Base-by-base conservation (phyloP, 2,329 filamentous ascomycete genomes). In the Talaromyces sp. region DNA sequence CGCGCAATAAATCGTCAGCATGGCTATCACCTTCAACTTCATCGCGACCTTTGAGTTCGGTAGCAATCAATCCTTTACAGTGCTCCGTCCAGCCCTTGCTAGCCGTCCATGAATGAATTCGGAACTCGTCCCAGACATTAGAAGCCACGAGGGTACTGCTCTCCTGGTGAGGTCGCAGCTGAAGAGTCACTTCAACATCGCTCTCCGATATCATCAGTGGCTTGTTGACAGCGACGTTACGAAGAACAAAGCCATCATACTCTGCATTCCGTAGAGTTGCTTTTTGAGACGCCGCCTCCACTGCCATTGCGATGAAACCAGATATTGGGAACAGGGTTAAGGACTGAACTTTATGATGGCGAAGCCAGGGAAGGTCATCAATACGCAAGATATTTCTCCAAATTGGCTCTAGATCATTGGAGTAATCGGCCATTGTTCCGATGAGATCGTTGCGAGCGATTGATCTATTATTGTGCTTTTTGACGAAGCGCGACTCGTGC, bases 361-460 rank as follows among this genome's bases (percentile, higher is more conserved):
- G 35, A 38, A 58, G 43, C 56, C 56, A 58, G 29, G 26, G 41
- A 29, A 52, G 21, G n/a, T 58, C 56, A 19, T 51, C 31, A 17
- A 31, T 50, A 11, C 24, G 24, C 19, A 58, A 38, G 27, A 58
- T 26, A 53, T 58, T 58, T 58, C 56, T 50, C 56, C 56, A 58
- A n/a, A 17, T 58, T 50, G 56, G 56, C 11, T 24, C 56, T 12
- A 58, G 19, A 14, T 31, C 21, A 29, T 21, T 59, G 24, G 38
- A 48, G 7, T 35, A 38, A 6, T 31, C 14, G 10, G 26, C 38
- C 54, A 48, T 53, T 19, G 43, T 50, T 12, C 61, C 63, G 7
- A 63, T 31, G 14, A 64, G 32, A 17, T 61, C 58, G 31, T 63
- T 58, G 8, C 48, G 27, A 26, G 58, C 41, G 3, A 53, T 41